These are phyloP conservation scores for Pelargonium myrrhifolium DNA, from an alignment of 441 rosid species.

Conservation along the genomic window DNA sequence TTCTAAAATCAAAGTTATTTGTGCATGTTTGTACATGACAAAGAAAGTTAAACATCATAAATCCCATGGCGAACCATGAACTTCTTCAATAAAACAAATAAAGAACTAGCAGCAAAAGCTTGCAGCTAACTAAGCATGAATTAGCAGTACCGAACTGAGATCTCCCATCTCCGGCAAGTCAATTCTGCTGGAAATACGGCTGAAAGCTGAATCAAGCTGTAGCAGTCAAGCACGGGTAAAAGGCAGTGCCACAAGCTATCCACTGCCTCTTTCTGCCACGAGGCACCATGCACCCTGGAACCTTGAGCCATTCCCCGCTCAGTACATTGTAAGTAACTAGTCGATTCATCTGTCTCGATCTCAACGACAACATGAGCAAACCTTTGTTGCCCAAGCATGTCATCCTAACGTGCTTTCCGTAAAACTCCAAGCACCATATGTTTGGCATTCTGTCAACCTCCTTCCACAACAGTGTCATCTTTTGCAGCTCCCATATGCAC, in stretches of 20 bases:
- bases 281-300: constrained; percentile 71
- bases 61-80: neutral
- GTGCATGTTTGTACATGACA: neutral
- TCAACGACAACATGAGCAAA: constrained; percentile 82
- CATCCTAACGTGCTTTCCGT: constrained; percentile 97
- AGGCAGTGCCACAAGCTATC: constrained; percentile 91
- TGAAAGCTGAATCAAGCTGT: constrained; percentile 36
- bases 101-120: neutral
- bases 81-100: too few species aligned
- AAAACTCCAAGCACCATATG: constrained; percentile 96
- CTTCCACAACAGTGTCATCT: constrained; percentile 97
- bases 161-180: neutral
- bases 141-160: neutral
- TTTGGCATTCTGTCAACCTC: constrained; percentile 99
- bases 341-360: constrained; percentile 83
- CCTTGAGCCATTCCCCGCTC: constrained; percentile 74
- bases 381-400: constrained; percentile 94
- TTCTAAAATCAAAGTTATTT: neutral
- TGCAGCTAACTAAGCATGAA: neutral
- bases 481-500: constrained; percentile 97
- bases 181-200: neutral
- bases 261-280: constrained; percentile 72
- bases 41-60: neutral
- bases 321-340: constrained; percentile 63
- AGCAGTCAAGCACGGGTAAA: constrained; percentile 74